Conservation (phyloP, 352 stramenopile genomes). For the Phytophthora lateralis region DNA sequence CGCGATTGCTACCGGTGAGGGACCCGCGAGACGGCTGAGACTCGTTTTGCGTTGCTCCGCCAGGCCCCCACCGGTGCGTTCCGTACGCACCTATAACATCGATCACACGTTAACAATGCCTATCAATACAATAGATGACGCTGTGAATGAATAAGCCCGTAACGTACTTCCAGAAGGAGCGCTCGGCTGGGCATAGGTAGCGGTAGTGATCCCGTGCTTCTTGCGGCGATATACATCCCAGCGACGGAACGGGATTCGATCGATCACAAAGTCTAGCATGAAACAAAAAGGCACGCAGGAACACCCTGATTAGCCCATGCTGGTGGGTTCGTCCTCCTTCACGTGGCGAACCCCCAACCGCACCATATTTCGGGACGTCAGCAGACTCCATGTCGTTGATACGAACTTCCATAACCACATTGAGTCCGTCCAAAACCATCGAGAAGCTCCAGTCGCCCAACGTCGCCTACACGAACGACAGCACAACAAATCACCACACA, state of each 20-base stretch:
- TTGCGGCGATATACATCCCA: conserved; percentile 84
- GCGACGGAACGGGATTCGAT: conserved; percentile 78
- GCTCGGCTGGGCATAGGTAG: conserved; percentile 50
- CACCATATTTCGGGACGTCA: conserved; percentile 88
- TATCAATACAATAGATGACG: background rate
- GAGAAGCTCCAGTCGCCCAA: conserved; percentile 79
- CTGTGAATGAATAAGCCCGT: too few relatives aligned
- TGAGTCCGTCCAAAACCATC: conserved; percentile 80
- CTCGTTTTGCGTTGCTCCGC: conserved; percentile 44
- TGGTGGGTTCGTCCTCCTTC: background rate
- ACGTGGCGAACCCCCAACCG: background rate
- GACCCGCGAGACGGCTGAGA: conserved; percentile 28
- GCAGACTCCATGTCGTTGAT: conserved; percentile 82
- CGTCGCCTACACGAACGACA: conserved; percentile 50
- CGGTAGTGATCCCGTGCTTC: conserved; percentile 52
- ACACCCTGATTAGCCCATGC: conserved; percentile 13
- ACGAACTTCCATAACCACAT: conserved; percentile 80
- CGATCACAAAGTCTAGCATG: conserved; percentile 69
- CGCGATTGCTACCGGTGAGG: conserved; percentile 30
- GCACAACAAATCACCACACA: conserved; percentile 2
- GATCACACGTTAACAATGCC: background rate
- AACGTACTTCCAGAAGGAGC: conserved; percentile 41
- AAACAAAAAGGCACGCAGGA: conserved; percentile 27
- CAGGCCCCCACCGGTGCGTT: conserved; percentile 70
- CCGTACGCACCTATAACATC: conserved; percentile 54